Evolutionary conservation across 2,329 filamentous ascomycete genomes (phyloP), one percentile per base, ranked within the genome.

Genomic region (Colletotrichum somersetense): DNA sequence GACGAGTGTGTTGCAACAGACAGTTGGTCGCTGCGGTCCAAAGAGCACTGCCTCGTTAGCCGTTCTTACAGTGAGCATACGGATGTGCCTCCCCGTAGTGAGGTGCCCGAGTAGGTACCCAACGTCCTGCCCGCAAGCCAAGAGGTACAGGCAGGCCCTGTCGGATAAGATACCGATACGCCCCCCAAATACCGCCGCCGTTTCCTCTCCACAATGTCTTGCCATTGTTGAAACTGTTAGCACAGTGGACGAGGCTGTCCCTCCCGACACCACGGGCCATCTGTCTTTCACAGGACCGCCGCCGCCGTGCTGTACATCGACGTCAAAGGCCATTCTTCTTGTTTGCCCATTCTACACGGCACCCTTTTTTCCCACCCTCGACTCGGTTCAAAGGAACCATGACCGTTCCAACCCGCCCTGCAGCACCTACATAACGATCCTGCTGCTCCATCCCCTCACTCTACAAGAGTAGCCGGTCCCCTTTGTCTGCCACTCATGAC

Each of bases 181-280:
- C 61, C 66, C 42, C 59, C 55, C 35, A 68, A 70, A 64, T 59
- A 70, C 70, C 38, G 53, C 55, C 48, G 61, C 70, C 59, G 70
- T 72, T 72, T 42, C 40, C 66, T 70, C 66, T 61, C 70, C 70
- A 50, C 70, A 59, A 65, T 70, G 70, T 72, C 70, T 70, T 63
- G 61, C 46, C 10, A 58, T 53, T 71, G 52, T 71, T 71, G 68
- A 71, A 68, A 68, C 66, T 72, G 66, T 56, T 72, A 65, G 61
- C 70, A 38, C 55, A 57, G 52, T 58, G 52, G 16, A 59, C 59
- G 53, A 70, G 66, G 59, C 70, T 70, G 66, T 64, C 66, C 38
- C 48, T 58, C 66, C 38, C 48, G 52, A 59, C 59, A 59, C 70
- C 66, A 69, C 66, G 55, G 70, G 23, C 70, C 66, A 72, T 72